Conservation (phyloP, 768 basidiomycete species). For the Boletus sensibilis region DNA sequence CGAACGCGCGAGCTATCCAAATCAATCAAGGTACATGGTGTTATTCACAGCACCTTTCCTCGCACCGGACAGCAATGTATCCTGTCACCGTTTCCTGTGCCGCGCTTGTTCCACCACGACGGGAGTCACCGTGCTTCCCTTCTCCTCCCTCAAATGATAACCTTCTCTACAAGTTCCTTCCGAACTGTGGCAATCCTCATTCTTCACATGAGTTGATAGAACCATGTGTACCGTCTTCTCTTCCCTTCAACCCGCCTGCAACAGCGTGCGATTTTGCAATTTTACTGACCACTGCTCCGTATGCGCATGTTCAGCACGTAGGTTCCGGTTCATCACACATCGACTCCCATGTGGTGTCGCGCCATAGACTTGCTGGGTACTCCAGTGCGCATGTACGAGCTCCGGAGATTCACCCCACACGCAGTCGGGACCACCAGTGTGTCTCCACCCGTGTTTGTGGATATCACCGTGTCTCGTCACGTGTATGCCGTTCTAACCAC, state of each 20-base stretch:
- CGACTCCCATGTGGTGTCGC: conserved; percentile 3
- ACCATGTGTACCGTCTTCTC: conserved; percentile 3
- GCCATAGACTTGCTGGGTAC: neutral
- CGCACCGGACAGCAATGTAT: conserved; percentile 1
- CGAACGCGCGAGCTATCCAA: neutral
- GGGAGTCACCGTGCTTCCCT: conserved; percentile 16
- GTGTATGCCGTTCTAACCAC: conserved; percentile 1
- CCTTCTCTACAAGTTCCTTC: conserved; percentile 24
- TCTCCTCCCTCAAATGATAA: conserved; percentile 10
- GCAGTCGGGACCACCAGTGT: neutral
- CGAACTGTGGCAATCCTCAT: conserved; percentile 18
- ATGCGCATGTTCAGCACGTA: conserved; percentile 9
- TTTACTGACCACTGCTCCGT: conserved; percentile 1
- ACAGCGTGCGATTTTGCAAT: conserved; percentile 21
- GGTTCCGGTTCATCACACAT: neutral
- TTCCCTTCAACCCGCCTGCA: conserved; percentile 2
- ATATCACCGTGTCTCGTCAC: neutral
- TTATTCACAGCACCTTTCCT: neutral
- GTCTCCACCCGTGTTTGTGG: neutral
- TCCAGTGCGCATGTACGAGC: neutral
- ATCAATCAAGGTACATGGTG: neutral
- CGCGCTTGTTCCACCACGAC: conserved; percentile 3
- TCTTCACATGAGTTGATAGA: conserved; percentile 8
- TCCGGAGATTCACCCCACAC: conserved; percentile 22
- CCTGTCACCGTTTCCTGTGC: neutral